These are phyloP conservation scores for Biancaea sappan DNA, from an alignment of 306 rosid species.

Conservation along the genomic window DNA sequence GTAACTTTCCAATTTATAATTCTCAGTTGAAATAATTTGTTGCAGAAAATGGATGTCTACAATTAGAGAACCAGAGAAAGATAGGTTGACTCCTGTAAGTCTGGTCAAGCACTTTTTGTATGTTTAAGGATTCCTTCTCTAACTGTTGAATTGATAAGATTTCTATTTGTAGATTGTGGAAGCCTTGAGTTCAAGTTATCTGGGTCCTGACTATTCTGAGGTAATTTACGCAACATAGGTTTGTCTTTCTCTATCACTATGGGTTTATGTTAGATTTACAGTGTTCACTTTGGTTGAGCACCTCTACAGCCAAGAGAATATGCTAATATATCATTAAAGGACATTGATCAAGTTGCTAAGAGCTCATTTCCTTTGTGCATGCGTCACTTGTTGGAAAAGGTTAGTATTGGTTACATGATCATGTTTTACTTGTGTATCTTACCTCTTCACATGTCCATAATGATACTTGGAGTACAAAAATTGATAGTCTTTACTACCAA, in stretches of 20 bases:
- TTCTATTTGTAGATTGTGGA: constrained; percentile 77
- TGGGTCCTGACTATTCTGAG: constrained; percentile 93
- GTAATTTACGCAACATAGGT: constrained; percentile 47
- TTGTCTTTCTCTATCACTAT: constrained; percentile 12
- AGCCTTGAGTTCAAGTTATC: constrained; percentile 77
- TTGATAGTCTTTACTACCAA: no score
- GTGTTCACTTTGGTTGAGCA: constrained; percentile 33
- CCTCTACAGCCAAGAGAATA: constrained; percentile 68
- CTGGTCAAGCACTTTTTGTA: constrained; percentile 27
- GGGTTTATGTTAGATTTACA: constrained; percentile 29
- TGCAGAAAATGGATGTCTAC: constrained; percentile 93
- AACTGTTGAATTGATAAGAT: constrained; percentile 39
- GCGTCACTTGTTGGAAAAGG: constrained; percentile 96
- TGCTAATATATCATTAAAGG: constrained; percentile 73
- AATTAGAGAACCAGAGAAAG: constrained; percentile 72
- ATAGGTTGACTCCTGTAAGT: constrained; percentile 90
- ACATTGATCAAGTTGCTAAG: constrained; percentile 78
- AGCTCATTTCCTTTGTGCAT: constrained; percentile 95
- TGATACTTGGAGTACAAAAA: no score
- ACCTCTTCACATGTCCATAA: neutral
- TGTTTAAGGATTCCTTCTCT: constrained; percentile 11
- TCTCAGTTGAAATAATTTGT: constrained; percentile 38
- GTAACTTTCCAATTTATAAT: constrained; percentile 18
- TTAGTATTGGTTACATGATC: constrained; percentile 35
- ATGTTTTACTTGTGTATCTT: constrained; percentile 16